A percentile compares a stretch with the other conserved stretches of the same genome.
Conservation (phyloP, 2,329 filamentous ascomycete species). For the Fusarium hainanense region DNA sequence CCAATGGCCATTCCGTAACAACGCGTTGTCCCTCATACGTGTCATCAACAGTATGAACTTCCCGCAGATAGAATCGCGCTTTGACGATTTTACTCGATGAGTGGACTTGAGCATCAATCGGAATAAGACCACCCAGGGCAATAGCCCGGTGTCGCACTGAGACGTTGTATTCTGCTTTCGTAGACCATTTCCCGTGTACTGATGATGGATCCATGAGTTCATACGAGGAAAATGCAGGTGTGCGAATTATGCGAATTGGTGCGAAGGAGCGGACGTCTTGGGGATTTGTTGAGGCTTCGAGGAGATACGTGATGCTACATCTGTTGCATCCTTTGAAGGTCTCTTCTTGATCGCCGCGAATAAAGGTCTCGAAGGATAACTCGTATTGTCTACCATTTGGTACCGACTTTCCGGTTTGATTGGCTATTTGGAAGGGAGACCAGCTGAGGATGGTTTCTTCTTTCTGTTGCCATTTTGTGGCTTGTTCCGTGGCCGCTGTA, state of each 20-base stretch:
- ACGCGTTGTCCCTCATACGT: neutral
- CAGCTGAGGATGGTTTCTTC: neutral
- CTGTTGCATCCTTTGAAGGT: conserved; percentile 7
- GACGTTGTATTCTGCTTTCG: conserved; percentile 1
- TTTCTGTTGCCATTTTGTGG: neutral
- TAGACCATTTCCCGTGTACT: neutral
- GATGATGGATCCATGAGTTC: conserved; percentile 11
- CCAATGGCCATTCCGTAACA: conserved; percentile 11
- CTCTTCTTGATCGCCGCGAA: neutral
- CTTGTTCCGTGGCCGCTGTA: neutral
- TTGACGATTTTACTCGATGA: neutral
- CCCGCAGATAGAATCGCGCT: neutral
- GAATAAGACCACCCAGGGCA: neutral
- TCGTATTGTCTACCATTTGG: neutral
- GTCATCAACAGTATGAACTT: neutral
- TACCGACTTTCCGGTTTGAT: rapidly evolving
- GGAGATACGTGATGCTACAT: conserved; percentile 1
- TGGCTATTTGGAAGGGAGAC: neutral
- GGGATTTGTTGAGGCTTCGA: neutral
- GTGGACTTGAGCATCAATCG: neutral
- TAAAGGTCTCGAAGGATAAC: neutral
- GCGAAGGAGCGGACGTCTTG: neutral
- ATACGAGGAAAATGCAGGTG: conserved; percentile 1
- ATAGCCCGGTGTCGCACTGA: conserved; percentile 9
- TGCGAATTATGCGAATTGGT: conserved; percentile 1